Conservation (phyloP, 306 rosid species). For the Phaseolus lunatus region DNA sequence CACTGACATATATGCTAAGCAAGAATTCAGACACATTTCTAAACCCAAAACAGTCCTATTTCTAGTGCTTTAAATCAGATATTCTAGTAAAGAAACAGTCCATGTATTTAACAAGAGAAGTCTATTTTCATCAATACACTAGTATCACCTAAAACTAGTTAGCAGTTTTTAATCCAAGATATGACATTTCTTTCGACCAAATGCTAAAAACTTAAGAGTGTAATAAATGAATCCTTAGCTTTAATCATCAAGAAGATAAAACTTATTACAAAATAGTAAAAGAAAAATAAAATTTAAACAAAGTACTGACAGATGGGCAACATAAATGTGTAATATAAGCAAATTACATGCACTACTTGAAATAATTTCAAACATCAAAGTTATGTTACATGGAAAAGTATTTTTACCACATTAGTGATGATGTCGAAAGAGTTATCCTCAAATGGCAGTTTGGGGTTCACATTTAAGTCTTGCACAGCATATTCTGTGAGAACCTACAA, state of each 20-base stretch:
- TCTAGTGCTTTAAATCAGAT: neutral
- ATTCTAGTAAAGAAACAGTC: too few relatives aligned
- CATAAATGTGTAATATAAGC: neutral
- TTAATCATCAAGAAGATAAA: neutral
- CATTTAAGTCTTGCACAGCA: conserved; percentile 75
- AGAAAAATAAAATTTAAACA: conserved; percentile 3
- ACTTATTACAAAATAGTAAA: neutral
- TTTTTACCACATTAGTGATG: conserved; percentile 77
- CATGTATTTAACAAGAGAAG: neutral
- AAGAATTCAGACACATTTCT: conserved; percentile 18
- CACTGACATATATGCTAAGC: conserved; percentile 11
- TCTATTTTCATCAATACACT: neutral
- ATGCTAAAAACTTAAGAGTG: conserved; percentile 13
- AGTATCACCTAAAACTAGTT: neutral
- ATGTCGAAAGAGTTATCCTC: conserved; percentile 76
- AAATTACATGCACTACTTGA: conserved; percentile 14
- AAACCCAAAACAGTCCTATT: neutral
- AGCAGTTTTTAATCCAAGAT: neutral
- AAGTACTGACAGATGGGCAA: neutral
- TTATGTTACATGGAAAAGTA: conserved; percentile 1
- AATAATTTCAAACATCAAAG: conserved; percentile 18
- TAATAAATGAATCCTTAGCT: conserved; percentile 19
- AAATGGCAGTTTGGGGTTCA: conserved; percentile 71
- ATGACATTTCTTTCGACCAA: conserved; percentile 19
- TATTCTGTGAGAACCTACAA: conserved; percentile 76